These are phyloP conservation scores for Blastomyces emzantsi DNA, from an alignment of 2,329 filamentous ascomycete species.

Conservation along the genomic window DNA sequence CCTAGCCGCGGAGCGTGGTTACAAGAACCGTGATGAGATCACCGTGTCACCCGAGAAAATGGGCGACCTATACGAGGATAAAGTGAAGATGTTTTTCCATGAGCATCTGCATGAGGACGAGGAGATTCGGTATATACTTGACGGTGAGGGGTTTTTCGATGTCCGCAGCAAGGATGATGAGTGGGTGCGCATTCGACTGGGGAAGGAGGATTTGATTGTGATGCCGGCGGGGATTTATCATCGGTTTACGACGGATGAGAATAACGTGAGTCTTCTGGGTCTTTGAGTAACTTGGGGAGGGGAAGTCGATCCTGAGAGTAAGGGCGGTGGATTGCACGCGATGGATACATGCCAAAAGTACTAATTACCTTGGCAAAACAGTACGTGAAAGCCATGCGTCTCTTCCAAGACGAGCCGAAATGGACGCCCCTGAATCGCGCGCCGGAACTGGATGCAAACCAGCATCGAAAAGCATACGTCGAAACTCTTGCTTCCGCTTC, in stretches of 20 bases:
- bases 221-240: conserved; percentile 94
- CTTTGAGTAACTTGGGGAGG: background rate
- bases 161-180: conserved; percentile 72
- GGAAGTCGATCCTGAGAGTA: background rate
- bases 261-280: conserved; percentile 58
- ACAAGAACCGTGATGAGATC: conserved; percentile 94
- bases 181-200: conserved; percentile 79
- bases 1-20: conserved; percentile 65
- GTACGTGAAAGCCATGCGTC: conserved; percentile 91
- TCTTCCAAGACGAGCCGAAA: conserved; percentile 98
- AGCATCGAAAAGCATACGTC: conserved; percentile 70
- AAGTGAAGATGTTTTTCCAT: conserved; percentile 86
- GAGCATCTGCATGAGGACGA: conserved; percentile 98
- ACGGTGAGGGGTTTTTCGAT: conserved; percentile 86
- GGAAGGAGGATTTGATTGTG: conserved; percentile 85
- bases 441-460: conserved; percentile 65
- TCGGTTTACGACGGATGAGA: conserved; percentile 86
- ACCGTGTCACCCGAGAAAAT: conserved; percentile 77
- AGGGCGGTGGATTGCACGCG: no score
- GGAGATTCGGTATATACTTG: conserved; percentile 91
- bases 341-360: background rate
- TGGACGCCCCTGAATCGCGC: conserved; percentile 90
- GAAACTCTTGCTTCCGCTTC: conserved; percentile 19
- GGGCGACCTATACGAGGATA: conserved; percentile 81
- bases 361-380: conserved; percentile 29